Percentiles rank a stretch among this genome's conserved stretches.
phyloP scores from a whole-genome alignment of 148 eudicot species.

The Pouteria glomerata region DNA sequence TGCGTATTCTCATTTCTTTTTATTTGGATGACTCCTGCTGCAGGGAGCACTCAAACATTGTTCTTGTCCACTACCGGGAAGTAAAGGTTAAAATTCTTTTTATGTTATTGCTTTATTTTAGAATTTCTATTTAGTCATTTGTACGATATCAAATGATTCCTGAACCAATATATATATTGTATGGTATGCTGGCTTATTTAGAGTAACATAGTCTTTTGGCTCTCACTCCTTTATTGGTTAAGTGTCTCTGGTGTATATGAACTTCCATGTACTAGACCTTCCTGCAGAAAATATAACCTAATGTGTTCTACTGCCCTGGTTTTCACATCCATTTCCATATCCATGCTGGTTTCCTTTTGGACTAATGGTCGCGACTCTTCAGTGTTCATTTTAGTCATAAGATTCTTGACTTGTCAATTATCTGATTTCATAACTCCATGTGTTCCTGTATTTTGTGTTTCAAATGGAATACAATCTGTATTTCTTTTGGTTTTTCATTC shows the following conservation, averaged over 20 bases:
- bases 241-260: background rate
- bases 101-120: background rate
- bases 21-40: slow-evolving; percentile 16
- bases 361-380: background rate
- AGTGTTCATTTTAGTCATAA: background rate
- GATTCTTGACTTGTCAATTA: background rate
- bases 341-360: background rate
- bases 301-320: background rate
- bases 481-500: background rate
- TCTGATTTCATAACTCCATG: background rate
- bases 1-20: slow-evolving; percentile 12
- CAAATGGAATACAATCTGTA: background rate
- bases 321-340: too few species aligned
- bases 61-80: slow-evolving; percentile 70
- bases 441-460: background rate
- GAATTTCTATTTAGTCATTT: background rate
- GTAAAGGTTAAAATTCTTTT: slow-evolving; percentile 38
- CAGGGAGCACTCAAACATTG: slow-evolving; percentile 65
- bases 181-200: background rate
- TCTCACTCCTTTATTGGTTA: background rate
- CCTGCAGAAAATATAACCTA: background rate
- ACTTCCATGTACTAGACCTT: background rate
- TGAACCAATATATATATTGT: background rate
- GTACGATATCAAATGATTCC: background rate
- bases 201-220: background rate